Conservation (phyloP, 2,329 filamentous ascomycete genomes). For the Aspergillus phoenicis region DNA sequence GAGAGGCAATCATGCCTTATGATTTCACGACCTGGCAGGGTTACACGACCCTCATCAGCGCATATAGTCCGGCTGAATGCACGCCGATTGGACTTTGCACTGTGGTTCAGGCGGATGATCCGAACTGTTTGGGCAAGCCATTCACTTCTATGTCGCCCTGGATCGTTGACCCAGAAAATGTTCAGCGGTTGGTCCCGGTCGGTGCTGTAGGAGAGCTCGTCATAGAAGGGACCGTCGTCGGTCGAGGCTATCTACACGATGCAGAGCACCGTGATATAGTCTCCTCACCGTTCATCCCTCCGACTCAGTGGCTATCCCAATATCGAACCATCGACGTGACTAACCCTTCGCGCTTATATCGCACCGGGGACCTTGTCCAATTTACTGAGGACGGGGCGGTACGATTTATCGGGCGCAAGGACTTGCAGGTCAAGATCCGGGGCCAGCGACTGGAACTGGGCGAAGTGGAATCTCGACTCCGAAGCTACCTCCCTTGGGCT, state of each 20-base stretch:
- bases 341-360: no score
- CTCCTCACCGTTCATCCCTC: no score
- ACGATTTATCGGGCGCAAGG: constrained; percentile 31
- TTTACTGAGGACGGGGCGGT: no score
- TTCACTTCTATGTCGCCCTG: constrained; percentile 7
- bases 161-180: constrained; percentile 9
- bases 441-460: constrained; percentile 38
- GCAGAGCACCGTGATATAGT: no score
- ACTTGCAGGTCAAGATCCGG: constrained; percentile 37
- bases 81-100: constrained; percentile 9
- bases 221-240: constrained; percentile 18
- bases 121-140: no score
- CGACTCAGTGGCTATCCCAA: no score
- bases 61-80: constrained; percentile 12
- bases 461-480: constrained; percentile 30
- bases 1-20: neutral
- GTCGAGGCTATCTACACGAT: constrained; percentile 29
- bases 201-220: constrained; percentile 16
- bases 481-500: constrained; percentile 3
- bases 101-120: constrained; percentile 1
- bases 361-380: no score
- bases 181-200: constrained; percentile 11
- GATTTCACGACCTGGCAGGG: constrained; percentile 5
- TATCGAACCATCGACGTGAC: no score
- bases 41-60: constrained; percentile 10